These are phyloP conservation scores for Metschnikowia shivogae DNA, from an alignment of 805 yeast genomes.

Conservation along the genomic window DNA sequence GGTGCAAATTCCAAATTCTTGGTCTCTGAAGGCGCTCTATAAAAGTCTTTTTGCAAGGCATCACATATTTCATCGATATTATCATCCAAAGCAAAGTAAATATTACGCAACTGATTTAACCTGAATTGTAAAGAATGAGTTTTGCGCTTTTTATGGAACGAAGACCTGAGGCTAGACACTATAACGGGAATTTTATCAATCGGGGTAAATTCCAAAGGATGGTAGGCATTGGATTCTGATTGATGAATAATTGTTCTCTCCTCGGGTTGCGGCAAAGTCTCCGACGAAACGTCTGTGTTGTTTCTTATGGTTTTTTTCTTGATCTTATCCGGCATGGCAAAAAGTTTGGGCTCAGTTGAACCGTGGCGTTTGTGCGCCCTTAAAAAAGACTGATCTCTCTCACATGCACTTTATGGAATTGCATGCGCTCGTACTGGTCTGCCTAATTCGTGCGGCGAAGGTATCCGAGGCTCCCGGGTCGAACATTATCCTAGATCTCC, in stretches of 20 bases:
- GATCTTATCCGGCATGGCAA: not conserved
- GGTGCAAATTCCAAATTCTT: conserved; percentile 52
- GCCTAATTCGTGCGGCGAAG: too few species aligned
- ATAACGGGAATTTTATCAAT: conserved; percentile 44
- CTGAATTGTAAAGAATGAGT: conserved; percentile 53
- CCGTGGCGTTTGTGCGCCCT: conserved; percentile 1
- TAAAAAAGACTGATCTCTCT: not conserved
- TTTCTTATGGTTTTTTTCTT: not conserved
- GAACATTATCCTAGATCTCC: too few species aligned
- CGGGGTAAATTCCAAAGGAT: conserved; percentile 39
- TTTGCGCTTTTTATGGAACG: conserved; percentile 44
- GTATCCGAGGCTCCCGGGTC: too few species aligned
- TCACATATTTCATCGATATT: conserved; percentile 49
- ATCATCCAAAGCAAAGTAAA: conserved; percentile 62
- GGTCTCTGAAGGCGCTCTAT: conserved; percentile 62
- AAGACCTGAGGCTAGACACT: conserved; percentile 38
- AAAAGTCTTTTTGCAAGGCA: conserved; percentile 65
- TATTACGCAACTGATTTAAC: conserved; percentile 57
- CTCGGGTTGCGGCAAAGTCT: not conserved
- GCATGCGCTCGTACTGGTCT: not conserved
- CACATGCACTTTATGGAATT: not conserved
- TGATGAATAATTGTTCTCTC: not conserved
- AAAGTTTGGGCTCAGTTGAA: not conserved
- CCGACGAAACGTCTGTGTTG: not conserved
- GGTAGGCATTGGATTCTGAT: not conserved